Percentiles rank a stretch among this genome's conserved stretches.
phyloP scores from a whole-genome alignment of 2,329 filamentous ascomycete genomes.

The Lecanosticta acicola region DNA sequence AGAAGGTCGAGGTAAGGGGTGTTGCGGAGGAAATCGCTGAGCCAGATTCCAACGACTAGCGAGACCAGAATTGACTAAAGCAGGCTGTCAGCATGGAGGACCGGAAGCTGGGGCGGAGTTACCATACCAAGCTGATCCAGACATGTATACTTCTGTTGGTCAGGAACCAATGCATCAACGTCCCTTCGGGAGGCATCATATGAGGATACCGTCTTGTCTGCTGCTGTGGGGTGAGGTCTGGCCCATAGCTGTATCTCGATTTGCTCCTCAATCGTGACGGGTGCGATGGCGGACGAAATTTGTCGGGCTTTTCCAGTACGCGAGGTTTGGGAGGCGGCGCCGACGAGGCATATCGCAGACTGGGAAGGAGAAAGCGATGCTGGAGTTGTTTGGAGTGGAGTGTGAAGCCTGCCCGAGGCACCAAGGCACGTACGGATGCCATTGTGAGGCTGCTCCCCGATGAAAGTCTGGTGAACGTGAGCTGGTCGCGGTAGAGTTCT shows the following conservation, averaged over 20 bases:
- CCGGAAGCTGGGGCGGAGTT: not conserved
- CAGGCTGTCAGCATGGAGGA: not conserved
- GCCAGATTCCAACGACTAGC: conserved; percentile 67
- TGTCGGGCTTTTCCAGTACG: conserved; percentile 77
- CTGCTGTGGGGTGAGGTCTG: conserved; percentile 61
- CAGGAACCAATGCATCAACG: conserved; percentile 79
- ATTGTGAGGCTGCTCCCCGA: conserved; percentile 1
- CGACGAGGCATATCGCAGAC: conserved; percentile 29
- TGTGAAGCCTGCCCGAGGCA: conserved; percentile 16
- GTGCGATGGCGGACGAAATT: conserved; percentile 90
- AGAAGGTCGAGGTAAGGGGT: conserved; percentile 77
- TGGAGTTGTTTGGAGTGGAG: conserved; percentile 27
- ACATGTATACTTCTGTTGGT: conserved; percentile 71
- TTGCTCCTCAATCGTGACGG: conserved; percentile 59
- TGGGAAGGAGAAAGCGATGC: conserved; percentile 5
- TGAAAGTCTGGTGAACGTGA: not conserved
- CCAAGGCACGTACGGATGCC: conserved; percentile 9
- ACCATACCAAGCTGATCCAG: conserved; percentile 72
- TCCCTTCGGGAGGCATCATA: conserved; percentile 78
- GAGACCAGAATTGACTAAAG: conserved; percentile 59
- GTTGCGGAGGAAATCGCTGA: conserved; percentile 69
- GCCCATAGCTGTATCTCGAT: conserved; percentile 66
- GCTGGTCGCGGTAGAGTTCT: too few relatives aligned
- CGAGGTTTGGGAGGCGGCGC: conserved; percentile 51
- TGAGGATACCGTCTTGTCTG: conserved; percentile 72